Evolutionary conservation across 345 rosid genomes (phyloP).

Genomic region (Pseudoturritis turrita): DNA sequence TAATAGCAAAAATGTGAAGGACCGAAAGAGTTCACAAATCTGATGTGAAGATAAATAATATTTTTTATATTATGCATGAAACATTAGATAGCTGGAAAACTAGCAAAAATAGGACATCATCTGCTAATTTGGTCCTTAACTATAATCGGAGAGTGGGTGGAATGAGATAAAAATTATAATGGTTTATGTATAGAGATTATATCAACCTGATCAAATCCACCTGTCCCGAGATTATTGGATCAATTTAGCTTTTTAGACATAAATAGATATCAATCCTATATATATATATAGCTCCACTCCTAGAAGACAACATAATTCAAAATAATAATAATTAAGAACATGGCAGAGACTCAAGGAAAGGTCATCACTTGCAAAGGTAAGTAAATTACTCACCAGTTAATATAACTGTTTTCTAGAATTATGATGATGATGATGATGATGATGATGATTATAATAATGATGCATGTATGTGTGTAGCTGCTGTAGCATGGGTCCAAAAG

Average conservation of each 20-base stretch:
- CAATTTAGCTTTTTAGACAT: conserved; percentile 1
- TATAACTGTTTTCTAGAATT: not conserved
- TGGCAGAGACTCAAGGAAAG: conserved; percentile 26
- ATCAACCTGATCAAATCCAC: conserved; percentile 11
- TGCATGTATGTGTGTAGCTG: conserved; percentile 38
- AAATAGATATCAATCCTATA: not conserved
- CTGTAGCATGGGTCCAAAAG: conserved; percentile 50
- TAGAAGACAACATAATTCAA: not conserved
- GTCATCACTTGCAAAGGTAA: conserved; percentile 33
- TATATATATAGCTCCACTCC: not conserved
- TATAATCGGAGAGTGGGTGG: not conserved
- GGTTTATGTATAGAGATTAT: not conserved
- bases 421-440: not conserved
- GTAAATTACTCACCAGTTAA: not conserved
- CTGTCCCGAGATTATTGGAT: conserved; percentile 9
- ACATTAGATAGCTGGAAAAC: conserved; percentile 5
- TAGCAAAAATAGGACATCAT: not conserved
- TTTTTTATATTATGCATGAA: not conserved
- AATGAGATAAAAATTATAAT: not conserved
- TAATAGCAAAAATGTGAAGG: not conserved
- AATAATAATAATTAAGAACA: not conserved
- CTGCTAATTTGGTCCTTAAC: not conserved
- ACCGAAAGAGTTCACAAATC: not conserved
- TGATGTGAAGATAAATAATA: not conserved
- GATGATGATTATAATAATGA: not conserved